phyloP scores from a whole-genome alignment of 179 eudicot species.

The Nepenthes alata region DNA sequence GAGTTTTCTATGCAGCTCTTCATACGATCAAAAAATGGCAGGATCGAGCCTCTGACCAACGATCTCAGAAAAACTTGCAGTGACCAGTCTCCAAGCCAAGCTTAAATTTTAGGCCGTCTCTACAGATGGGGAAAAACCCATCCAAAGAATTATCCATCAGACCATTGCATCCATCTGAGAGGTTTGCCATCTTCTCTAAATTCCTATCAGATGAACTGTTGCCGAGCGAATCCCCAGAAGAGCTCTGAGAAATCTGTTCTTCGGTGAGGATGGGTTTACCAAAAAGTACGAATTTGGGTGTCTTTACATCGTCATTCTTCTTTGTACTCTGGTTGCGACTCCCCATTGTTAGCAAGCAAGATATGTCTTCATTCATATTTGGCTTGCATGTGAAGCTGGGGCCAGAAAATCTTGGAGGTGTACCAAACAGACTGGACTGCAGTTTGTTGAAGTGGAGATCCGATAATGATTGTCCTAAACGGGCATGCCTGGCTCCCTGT shows the following conservation, averaged over 20 bases:
- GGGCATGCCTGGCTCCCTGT: constrained; percentile 92
- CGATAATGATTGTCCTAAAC: constrained; percentile 33
- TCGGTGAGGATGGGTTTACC: constrained; percentile 78
- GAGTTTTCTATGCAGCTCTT: constrained; percentile 48
- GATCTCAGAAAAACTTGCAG: constrained; percentile 47
- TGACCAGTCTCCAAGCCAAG: constrained; percentile 39
- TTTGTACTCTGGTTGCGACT: constrained; percentile 26
- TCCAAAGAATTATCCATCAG: constrained; percentile 14
- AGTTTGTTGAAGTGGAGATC: constrained; percentile 39
- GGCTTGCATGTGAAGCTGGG: constrained; percentile 6
- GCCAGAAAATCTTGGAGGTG: constrained; percentile 15
- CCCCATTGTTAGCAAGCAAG: constrained; percentile 45
- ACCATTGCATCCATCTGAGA: constrained; percentile 12
- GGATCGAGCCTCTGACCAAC: constrained; percentile 54
- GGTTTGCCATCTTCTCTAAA: constrained; percentile 11
- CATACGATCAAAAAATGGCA: constrained; percentile 52
- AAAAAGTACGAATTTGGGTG: constrained; percentile 54
- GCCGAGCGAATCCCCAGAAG: constrained; percentile 25
- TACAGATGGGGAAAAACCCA: constrained; percentile 14
- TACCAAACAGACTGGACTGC: constrained; percentile 31
- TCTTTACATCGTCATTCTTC: constrained; percentile 21
- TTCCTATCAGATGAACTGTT: constrained; percentile 22
- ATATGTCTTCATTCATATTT: constrained; percentile 20
- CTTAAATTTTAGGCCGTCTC: constrained; percentile 20
- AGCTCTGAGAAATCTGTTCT: constrained; percentile 54